phyloP scores from a whole-genome alignment of 768 basidiomycete species.

The Piloderma croceum region DNA sequence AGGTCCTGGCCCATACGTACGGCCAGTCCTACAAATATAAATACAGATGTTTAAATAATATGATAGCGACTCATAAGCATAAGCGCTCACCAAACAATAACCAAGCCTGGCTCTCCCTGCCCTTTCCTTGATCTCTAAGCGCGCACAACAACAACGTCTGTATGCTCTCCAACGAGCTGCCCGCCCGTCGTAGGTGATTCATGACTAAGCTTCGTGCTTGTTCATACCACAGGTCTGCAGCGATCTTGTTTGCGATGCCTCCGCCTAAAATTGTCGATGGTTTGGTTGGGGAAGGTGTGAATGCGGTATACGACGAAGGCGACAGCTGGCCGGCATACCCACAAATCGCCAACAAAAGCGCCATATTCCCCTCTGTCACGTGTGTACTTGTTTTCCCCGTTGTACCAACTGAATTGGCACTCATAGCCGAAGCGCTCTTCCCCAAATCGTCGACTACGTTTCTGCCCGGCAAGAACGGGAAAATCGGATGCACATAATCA shows the following conservation, averaged over 20 bases:
- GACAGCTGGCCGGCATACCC: constrained; percentile 23
- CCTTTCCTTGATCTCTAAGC: constrained; percentile 23
- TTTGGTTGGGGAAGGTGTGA: no score
- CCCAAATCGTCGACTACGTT: no score
- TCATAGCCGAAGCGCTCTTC: no score
- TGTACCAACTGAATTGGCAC: no score
- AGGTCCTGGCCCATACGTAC: constrained; percentile 20
- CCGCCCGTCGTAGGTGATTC: constrained; percentile 7
- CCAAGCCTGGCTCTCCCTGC: constrained; percentile 25
- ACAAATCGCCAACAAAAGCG: constrained; percentile 23
- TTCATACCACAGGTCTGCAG: constrained; percentile 26
- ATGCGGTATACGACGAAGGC: constrained; percentile 3
- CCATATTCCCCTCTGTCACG: constrained; percentile 10
- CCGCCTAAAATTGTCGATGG: no score
- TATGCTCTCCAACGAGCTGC: constrained; percentile 16
- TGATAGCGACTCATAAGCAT: no score
- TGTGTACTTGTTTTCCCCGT: no score
- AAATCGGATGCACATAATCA: constrained; percentile 18
- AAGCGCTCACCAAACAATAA: constrained; percentile 19
- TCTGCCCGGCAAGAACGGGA: constrained; percentile 20
- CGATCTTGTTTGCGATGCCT: constrained; percentile 16
- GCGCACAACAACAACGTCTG: constrained; percentile 24
- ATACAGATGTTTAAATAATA: no score
- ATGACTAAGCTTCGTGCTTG: constrained; percentile 11
- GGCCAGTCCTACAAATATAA: constrained; percentile 8